Base-by-base conservation (phyloP, 768 basidiomycete species). In the Leccinum boreale region DNA sequence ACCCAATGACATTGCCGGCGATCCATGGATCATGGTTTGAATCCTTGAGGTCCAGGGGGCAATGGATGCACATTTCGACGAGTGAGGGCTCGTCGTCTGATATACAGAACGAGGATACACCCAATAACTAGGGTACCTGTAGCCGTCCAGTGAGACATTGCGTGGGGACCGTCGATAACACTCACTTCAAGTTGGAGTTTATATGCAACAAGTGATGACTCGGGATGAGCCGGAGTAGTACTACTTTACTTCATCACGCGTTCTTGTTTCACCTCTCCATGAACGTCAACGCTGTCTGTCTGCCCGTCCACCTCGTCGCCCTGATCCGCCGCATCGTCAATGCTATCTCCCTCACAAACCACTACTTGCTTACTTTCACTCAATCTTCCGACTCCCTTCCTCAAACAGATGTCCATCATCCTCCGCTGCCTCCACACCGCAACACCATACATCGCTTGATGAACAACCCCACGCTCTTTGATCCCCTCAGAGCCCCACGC, bases 401-500 rank as follows among this genome's bases (percentile, higher is more conserved):
- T 19, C 17, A 29, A 19, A 19, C 14, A 48, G 47, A 48, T 26
- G 21, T 17, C 17, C 4, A 29, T 63, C 33, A 61, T 63, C 58
- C 70, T 46, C 60, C 67, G 10, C 67, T 59, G 50, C 60, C 60
- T 29, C 21, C 59, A 29, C 31, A 57, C 42, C 68, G 70, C 29
- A 87, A 86, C 63, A 75, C 70, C 14, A 85, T 92, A 5, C 89
- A 89, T 70, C 79, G 79, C 53, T 75, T 98, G 4, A 83, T 97
- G 65, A 75, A 77, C 49, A 85, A 91, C 64, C 92, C 95, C 3
- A 79, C 84, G 0, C 78, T 98, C 28, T 89, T 83, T 63, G 84
- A 94, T 60, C 92, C 92, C 1, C 63, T 89, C 4, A 81, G 91
- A 62, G 81, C 79, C 5, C 94, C 97, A 2, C 85, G 96, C 6